Conservation (phyloP, 2,329 filamentous ascomycete genomes). For the Stemphylium lycopersici region DNA sequence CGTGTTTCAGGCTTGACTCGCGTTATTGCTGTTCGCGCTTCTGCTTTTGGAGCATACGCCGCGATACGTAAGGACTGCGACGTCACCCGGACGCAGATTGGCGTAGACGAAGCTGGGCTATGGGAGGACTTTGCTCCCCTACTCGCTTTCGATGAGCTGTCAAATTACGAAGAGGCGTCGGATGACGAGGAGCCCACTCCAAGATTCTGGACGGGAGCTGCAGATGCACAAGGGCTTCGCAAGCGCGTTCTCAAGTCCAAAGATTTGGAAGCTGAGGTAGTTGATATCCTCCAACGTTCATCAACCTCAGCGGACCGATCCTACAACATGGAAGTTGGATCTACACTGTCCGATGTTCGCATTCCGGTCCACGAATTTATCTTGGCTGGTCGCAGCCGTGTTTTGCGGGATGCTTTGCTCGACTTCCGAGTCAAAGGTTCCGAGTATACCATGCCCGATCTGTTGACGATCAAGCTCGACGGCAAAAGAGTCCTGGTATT, state of each 20-base stretch:
- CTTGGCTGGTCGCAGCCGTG: conserved; percentile 72
- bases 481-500: conserved; percentile 63
- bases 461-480: conserved; percentile 63
- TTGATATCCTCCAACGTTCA: conserved; percentile 49
- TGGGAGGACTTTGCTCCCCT: conserved; percentile 77
- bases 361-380: conserved; percentile 87
- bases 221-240: conserved; percentile 59
- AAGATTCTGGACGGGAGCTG: conserved; percentile 57
- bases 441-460: conserved; percentile 64
- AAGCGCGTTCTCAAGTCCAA: conserved; percentile 65
- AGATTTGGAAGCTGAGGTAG: conserved; percentile 70
- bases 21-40: conserved; percentile 83
- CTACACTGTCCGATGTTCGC: conserved; percentile 68
- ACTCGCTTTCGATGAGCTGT: conserved; percentile 69
- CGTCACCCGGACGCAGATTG: conserved; percentile 75
- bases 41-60: conserved; percentile 86
- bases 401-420: conserved; percentile 64
- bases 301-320: conserved; percentile 49
- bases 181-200: conserved; percentile 54
- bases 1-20: conserved; percentile 87
- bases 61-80: conserved; percentile 84
- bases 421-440: conserved; percentile 63
- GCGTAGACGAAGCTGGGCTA: conserved; percentile 69
- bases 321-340: conserved; percentile 55
- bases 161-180: conserved; percentile 47